Evolutionary conservation across 495 filamentous ascomycete species (phyloP), one percentile per base, ranked within the genome.

Genomic region (Hamigera avellanea): DNA sequence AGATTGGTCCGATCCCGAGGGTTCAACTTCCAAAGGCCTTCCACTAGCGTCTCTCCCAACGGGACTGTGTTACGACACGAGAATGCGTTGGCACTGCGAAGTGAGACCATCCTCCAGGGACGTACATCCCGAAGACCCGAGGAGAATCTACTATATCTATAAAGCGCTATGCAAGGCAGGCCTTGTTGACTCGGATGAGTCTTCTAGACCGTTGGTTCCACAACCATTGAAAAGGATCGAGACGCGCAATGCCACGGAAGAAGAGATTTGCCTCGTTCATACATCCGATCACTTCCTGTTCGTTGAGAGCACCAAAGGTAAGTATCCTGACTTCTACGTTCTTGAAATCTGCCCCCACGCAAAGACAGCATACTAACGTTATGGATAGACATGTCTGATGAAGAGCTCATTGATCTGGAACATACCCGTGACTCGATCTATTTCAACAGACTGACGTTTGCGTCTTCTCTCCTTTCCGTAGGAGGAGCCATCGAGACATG

Each of bases 401-500:
- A 75, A 0, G 73, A 80, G 33, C 66, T 95, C 5, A 70, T 79
- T 17, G 52, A 67, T 0, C 54, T 84, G 40, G 77, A 82, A 41
- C 66, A 73, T 25, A 67, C 69, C 1, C 70, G 76, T 16, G 87
- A 87, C 45, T 96, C 93, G 0, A 73, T 99, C 8, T 99, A 99
- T 44, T 83, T 94, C 43, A 86, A 89, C 42, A 70, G 68, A 16
- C 65, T 83, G 41, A 91, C 87, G 0, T 94, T 80, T 49, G 64
- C 71, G n/a, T 83, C 83, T 23, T 77, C 89, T 0, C 57, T 80
- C 10, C 66, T 99, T 16, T 86, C 89, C 1, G 85, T 82, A n/a
- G 91, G 91, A 26, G 91, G 89, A 17, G 88, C 87, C 6, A 95
- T 96, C 41, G 93, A 98, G 54, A 93, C 87, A 0, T 93, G 86